Evolutionary conservation across 345 rosid species (phyloP).

Genomic region (Orychophragmus violaceus): DNA sequence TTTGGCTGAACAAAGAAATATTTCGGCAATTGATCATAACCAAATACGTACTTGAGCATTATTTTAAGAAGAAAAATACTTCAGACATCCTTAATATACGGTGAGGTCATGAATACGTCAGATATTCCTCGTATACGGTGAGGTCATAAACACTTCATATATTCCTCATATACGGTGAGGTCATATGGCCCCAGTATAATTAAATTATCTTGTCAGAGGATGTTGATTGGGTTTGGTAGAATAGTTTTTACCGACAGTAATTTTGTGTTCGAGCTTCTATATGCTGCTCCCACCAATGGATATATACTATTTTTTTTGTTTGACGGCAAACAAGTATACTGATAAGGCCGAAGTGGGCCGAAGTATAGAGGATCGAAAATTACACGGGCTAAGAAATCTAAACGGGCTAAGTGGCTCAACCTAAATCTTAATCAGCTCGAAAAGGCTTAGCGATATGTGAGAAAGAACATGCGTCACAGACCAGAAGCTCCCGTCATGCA

Average conservation of each 20-base stretch:
- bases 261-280: neutral
- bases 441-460: no score
- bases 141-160: no score
- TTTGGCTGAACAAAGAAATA: neutral
- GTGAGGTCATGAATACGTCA: neutral
- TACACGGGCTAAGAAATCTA: no score
- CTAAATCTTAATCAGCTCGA: no score
- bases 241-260: neutral
- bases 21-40: neutral
- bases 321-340: no score
- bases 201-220: neutral
- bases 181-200: neutral
- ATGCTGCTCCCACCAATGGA: neutral
- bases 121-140: no score
- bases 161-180: neutral
- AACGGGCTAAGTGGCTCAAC: no score
- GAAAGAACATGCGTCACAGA: no score
- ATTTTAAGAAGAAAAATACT: neutral
- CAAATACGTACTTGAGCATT: neutral
- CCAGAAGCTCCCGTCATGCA: no score
- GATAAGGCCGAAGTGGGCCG: no score
- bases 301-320: no score
- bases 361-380: no score
- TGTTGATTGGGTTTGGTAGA: neutral
- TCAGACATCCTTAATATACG: neutral